Percentiles rank a stretch among this genome's conserved stretches.
Evolutionary conservation across 2,329 filamentous ascomycete genomes (phyloP).

Genomic region (Dendrostoma leiphaemia): DNA sequence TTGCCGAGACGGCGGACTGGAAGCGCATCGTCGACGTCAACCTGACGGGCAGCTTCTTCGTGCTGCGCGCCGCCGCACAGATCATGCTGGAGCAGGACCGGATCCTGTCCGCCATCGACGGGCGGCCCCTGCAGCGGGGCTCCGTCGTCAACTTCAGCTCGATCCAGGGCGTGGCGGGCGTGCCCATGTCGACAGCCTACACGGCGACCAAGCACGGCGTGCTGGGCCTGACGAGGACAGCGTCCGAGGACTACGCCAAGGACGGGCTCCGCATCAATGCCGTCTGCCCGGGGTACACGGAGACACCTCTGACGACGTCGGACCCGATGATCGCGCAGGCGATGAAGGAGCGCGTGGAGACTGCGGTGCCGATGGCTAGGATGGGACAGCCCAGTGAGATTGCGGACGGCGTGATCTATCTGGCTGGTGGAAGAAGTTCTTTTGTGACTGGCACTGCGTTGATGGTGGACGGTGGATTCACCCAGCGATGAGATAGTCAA

Average conservation of each 20-base stretch:
- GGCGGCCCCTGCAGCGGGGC: slow-evolving; percentile 26
- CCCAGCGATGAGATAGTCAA: neutral
- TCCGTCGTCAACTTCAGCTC: slow-evolving; percentile 36
- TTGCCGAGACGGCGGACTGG: slow-evolving; percentile 36
- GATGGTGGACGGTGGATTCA: slow-evolving; percentile 1
- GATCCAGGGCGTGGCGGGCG: slow-evolving; percentile 34
- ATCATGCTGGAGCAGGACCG: slow-evolving; percentile 44
- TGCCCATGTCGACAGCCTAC: slow-evolving; percentile 29
- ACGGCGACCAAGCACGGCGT: slow-evolving; percentile 35
- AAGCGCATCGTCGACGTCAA: slow-evolving; percentile 40
- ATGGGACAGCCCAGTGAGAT: slow-evolving; percentile 25
- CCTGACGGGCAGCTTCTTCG: slow-evolving; percentile 39
- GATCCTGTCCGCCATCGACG: slow-evolving; percentile 35
- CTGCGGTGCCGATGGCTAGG: neutral
- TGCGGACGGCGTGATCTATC: slow-evolving; percentile 64
- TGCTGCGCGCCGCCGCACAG: slow-evolving; percentile 35
- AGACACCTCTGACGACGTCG: slow-evolving; percentile 29
- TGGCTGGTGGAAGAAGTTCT: neutral
- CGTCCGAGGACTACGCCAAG: slow-evolving; percentile 40
- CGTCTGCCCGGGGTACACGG: slow-evolving; percentile 30
- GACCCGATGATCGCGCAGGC: slow-evolving; percentile 18
- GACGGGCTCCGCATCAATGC: slow-evolving; percentile 38
- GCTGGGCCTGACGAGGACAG: slow-evolving; percentile 35
- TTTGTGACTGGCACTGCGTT: neutral
- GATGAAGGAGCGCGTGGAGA: slow-evolving; percentile 1